Conservation (phyloP, 73 alveolate genomes). For the Tetrahymena thermophila region DNA sequence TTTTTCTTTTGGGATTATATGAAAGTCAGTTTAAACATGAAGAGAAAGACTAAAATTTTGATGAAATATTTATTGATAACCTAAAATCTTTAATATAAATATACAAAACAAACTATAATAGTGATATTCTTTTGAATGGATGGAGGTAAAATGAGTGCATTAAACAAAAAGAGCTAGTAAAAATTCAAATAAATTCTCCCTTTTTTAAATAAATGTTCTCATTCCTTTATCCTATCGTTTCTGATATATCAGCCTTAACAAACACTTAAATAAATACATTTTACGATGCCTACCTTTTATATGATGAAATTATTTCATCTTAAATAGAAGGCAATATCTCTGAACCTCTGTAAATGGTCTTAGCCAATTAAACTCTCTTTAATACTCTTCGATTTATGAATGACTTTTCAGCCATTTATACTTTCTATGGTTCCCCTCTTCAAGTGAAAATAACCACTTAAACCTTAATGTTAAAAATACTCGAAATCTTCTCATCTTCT, state of each 20-base stretch:
- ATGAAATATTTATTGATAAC: neutral
- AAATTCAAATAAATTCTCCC: neutral
- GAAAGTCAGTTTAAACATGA: neutral
- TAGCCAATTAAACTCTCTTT: neutral
- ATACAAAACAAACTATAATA: neutral
- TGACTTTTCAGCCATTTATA: neutral
- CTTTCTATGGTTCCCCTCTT: neutral
- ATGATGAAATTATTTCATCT: neutral
- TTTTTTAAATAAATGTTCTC: neutral
- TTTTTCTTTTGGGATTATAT: neutral
- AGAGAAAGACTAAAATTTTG: neutral
- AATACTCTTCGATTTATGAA: neutral
- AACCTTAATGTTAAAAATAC: neutral
- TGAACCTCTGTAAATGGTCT: neutral
- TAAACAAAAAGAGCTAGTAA: neutral
- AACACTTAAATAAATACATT: neutral
- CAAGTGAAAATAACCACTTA: neutral
- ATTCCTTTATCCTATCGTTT: neutral
- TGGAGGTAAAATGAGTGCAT: neutral
- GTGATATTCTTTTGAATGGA: neutral
- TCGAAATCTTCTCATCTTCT: neutral
- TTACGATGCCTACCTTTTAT: neutral
- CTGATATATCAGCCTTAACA: neutral
- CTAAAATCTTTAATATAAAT: neutral
- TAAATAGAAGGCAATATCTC: neutral